phyloP scores from a whole-genome alignment of 176 grass and related monocot species.

The Zizania latifolia region DNA sequence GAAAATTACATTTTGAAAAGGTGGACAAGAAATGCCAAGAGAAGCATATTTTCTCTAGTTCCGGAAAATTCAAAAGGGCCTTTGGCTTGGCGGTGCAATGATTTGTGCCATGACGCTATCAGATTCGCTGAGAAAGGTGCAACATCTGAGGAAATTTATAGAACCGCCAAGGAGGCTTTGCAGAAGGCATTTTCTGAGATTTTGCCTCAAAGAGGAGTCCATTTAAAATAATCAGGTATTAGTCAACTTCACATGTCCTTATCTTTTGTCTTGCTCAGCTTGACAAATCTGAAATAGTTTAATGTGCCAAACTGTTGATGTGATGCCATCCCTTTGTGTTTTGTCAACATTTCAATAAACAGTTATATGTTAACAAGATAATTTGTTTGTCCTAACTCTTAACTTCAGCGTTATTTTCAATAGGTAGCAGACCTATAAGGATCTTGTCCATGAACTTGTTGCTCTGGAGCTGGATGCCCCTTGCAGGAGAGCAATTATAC shows the following conservation, averaged over 20 bases:
- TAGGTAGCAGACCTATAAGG: neutral
- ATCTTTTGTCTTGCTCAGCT: neutral
- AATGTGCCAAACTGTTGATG: neutral
- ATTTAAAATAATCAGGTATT: conserved; percentile 26
- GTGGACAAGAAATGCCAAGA: conserved; percentile 54
- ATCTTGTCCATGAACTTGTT: neutral
- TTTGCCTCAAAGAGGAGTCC: conserved; percentile 29
- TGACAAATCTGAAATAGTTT: neutral
- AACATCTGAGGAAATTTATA: conserved; percentile 43
- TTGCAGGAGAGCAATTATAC: neutral
- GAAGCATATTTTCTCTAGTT: conserved; percentile 9
- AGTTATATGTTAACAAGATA: neutral
- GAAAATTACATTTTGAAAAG: conserved; percentile 47
- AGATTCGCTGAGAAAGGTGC: conserved; percentile 51
- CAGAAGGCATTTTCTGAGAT: conserved; percentile 49
- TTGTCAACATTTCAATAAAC: neutral
- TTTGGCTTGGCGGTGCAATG: conserved; percentile 41
- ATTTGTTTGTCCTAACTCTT: neutral
- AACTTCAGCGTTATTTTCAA: neutral
- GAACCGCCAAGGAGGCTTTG: conserved; percentile 45
- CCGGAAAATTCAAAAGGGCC: conserved; percentile 14
- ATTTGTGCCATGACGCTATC: conserved; percentile 56
- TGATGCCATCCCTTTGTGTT: neutral
- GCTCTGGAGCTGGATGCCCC: neutral
- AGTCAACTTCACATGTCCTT: neutral